These are phyloP conservation scores for Camptophora hylomeconis DNA, from an alignment of 2,329 filamentous ascomycete species.

Conservation along the genomic window DNA sequence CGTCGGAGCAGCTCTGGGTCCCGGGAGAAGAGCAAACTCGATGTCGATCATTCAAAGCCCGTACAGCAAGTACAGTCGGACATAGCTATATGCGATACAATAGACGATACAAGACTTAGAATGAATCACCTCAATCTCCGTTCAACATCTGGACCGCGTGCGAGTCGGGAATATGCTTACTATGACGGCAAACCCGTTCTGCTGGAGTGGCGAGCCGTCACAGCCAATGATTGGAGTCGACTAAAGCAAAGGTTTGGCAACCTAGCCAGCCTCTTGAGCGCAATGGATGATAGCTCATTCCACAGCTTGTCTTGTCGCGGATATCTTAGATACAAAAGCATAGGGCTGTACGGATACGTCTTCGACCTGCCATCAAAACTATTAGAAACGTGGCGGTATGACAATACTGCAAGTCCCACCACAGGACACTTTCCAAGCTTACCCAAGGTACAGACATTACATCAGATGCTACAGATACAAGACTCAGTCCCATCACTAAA, in stretches of 20 bases:
- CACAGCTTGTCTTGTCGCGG: neutral
- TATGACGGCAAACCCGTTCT: neutral
- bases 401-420: too few relatives aligned
- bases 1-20: too few relatives aligned
- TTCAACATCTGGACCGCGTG: neutral
- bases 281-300: neutral
- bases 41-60: too few relatives aligned
- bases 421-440: neutral
- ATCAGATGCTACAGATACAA: neutral
- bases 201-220: neutral
- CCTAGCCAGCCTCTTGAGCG: neutral
- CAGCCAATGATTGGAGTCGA: neutral
- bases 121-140: neutral
- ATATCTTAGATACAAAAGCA: neutral
- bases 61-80: too few relatives aligned
- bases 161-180: neutral
- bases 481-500: constrained; percentile 3
- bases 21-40: too few relatives aligned
- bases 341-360: neutral
- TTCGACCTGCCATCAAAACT: constrained; percentile 1
- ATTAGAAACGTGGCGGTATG: too few relatives aligned
- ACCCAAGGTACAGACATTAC: neutral
- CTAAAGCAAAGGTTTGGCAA: neutral
- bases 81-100: too few relatives aligned
- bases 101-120: too few relatives aligned